Evolutionary conservation across 1,284 basidiomycete genomes (phyloP).

Genomic region (Earliella scabrosa): DNA sequence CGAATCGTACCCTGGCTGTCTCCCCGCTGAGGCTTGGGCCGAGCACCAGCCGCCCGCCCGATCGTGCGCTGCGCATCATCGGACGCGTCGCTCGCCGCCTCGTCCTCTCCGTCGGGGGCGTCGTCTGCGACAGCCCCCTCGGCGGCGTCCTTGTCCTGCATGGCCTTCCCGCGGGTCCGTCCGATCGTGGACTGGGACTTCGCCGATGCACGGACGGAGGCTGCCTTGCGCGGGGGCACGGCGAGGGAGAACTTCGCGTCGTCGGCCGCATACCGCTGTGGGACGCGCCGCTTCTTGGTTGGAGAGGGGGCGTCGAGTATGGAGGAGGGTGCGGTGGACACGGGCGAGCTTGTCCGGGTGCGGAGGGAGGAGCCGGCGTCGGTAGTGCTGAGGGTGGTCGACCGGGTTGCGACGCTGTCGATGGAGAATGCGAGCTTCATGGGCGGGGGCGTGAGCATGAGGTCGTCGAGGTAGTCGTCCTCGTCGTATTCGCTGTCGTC

Average conservation of each 20-base stretch:
- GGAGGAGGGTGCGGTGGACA: conserved; percentile 37
- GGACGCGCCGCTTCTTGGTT: conserved; percentile 31
- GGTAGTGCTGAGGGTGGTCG: conserved; percentile 50
- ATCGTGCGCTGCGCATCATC: too few relatives aligned
- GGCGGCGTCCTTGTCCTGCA: not conserved
- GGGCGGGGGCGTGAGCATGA: conserved; percentile 30
- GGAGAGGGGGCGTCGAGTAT: conserved; percentile 25
- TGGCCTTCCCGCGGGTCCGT: conserved; percentile 10
- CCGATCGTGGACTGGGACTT: conserved; percentile 7
- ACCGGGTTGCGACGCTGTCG: conserved; percentile 39
- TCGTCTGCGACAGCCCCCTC: not conserved
- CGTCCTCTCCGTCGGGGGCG: too few relatives aligned
- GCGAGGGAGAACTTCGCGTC: conserved; percentile 16
- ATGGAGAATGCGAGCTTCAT: conserved; percentile 14
- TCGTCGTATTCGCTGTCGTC: conserved; percentile 45
- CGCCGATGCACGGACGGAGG: conserved; percentile 5
- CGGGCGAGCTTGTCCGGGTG: conserved; percentile 47
- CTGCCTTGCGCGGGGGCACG: conserved; percentile 15
- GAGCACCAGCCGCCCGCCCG: conserved; percentile 5
- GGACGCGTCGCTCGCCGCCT: conserved; percentile 1
- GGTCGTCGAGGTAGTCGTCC: conserved; percentile 49
- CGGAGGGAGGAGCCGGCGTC: conserved; percentile 49
- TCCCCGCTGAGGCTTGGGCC: conserved; percentile 15
- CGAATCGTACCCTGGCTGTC: conserved; percentile 19
- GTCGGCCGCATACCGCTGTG: conserved; percentile 24